Evolutionary conservation across 2,329 filamentous ascomycete species (phyloP).

Genomic region (Chrysoporthe cubensis): DNA sequence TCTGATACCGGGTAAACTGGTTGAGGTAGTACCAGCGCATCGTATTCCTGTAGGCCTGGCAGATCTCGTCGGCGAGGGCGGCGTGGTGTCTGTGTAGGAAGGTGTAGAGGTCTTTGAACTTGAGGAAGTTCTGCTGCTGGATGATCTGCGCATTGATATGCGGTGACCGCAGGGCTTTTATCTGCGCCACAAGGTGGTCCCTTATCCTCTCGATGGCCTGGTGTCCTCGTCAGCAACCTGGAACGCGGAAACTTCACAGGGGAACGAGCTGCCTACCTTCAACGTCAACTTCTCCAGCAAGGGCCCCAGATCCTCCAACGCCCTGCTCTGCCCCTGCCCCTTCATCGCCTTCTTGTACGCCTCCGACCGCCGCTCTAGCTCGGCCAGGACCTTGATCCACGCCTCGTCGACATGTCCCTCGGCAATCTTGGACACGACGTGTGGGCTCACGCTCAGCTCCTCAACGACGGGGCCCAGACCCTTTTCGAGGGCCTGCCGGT

Average conservation of each 20-base stretch:
- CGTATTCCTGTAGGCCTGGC: conserved; percentile 93
- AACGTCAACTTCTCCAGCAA: conserved; percentile 81
- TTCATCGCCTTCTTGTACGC: conserved; percentile 70
- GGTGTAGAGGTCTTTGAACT: conserved; percentile 83
- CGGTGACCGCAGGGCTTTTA: conserved; percentile 90
- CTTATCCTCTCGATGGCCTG: conserved; percentile 90
- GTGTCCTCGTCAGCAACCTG: conserved; percentile 11
- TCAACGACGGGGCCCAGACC: conserved; percentile 87
- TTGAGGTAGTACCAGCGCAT: conserved; percentile 98
- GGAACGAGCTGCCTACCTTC: conserved; percentile 58
- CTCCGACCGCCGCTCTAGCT: conserved; percentile 78
- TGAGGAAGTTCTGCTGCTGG: conserved; percentile 88
- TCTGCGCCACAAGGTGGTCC: conserved; percentile 91
- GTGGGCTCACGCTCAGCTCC: conserved; percentile 85
- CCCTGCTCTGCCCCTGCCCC: conserved; percentile 69
- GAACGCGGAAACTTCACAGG: neutral
- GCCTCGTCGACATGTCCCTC: conserved; percentile 88
- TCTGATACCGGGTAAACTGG: conserved; percentile 87
- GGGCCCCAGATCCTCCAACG: conserved; percentile 81
- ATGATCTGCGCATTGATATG: conserved; percentile 98
- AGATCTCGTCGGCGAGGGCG: conserved; percentile 85
- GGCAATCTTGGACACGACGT: conserved; percentile 80
- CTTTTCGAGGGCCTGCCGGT: conserved; percentile 87
- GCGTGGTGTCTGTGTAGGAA: conserved; percentile 85
- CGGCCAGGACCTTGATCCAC: conserved; percentile 82